Conservation (phyloP, 2,329 filamentous ascomycete species). For the Arthrobotrys pseudoclavata region DNA sequence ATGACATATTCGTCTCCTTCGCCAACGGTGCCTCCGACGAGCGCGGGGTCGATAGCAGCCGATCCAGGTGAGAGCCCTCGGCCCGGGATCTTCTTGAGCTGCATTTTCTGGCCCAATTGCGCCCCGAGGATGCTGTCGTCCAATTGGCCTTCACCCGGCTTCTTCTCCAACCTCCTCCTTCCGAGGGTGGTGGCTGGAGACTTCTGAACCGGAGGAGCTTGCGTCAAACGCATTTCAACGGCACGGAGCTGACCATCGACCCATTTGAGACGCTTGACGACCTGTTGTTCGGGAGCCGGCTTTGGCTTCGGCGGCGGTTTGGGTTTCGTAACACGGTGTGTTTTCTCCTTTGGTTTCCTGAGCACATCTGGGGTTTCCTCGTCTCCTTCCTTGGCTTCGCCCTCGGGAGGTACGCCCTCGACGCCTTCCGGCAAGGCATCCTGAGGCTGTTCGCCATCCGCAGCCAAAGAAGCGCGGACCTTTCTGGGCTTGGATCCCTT, state of each 20-base stretch:
- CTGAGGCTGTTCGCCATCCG: constrained; percentile 26
- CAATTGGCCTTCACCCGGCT: constrained; percentile 23
- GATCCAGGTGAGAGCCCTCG: constrained; percentile 46
- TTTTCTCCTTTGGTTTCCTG: constrained; percentile 57
- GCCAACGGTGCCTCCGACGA: constrained; percentile 44
- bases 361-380: constrained; percentile 42
- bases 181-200: constrained; percentile 50
- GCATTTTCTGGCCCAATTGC: constrained; percentile 29
- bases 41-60: constrained; percentile 50
- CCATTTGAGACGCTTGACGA: constrained; percentile 58
- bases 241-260: constrained; percentile 47
- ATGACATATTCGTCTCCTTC: constrained; percentile 51
- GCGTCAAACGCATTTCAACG: constrained; percentile 57
- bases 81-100: constrained; percentile 41
- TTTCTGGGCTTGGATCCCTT: constrained; percentile 51
- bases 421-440: constrained; percentile 34
- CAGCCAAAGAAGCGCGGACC: constrained; percentile 39
- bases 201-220: constrained; percentile 55
- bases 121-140: constrained; percentile 33
- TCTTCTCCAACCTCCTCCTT: constrained; percentile 54
- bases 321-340: constrained; percentile 48
- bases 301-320: constrained; percentile 54
- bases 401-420: constrained; percentile 10
- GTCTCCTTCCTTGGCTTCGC: constrained; percentile 29
- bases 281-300: constrained; percentile 51